Evolutionary conservation across 192 early-diverging fungal genomes (phyloP), one percentile per base, ranked within the genome.

Genomic region (Coemansia sp.): DNA sequence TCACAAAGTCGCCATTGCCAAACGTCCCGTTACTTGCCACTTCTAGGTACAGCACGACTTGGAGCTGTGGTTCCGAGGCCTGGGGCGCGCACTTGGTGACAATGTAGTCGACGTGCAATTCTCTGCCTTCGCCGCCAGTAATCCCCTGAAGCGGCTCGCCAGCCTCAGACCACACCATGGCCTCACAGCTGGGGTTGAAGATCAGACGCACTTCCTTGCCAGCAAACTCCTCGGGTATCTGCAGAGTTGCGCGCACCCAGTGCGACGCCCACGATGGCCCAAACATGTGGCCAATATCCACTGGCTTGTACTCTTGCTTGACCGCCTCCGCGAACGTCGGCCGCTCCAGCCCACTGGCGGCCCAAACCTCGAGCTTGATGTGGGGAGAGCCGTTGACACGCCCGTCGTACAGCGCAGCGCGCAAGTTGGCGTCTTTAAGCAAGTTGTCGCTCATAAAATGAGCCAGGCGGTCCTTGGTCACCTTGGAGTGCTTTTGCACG

Each of bases 11-110:
- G 0, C 84, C 85, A 36, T 76, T 83, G 20, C 97, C 95, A 84
- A 97, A 96, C 88, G 97, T 85, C 26, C 90, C 89, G 70, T 98
- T 97, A 71, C 93, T 94, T 1, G 92, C 94, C 55, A 94, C 88
- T 64, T 98, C 97, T 38, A 97, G 69, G 70, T 90, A 96, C 53
- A 96, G 85, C 41, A 92, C 82, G 52, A 88, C 88, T 66, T 31
- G 65, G 59, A 69, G 47, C 1, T 14, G 26, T 14, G 12, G 52
- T 73, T 82, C 74, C 71, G 11, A 77, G 55, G n/a, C 70, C 10
- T 47, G 71, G 26, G 52, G 52, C 13, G 86, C 88, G 53, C 73
- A 72, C 18, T 72, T 58, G 10, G 85, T 83, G 35, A 90, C 36
- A 12, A 77, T 45, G 59, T 70, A 83, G 45, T 90, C 86, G 16